phyloP scores from a whole-genome alignment of 2,329 filamentous ascomycete species.

The Venturia asperata region DNA sequence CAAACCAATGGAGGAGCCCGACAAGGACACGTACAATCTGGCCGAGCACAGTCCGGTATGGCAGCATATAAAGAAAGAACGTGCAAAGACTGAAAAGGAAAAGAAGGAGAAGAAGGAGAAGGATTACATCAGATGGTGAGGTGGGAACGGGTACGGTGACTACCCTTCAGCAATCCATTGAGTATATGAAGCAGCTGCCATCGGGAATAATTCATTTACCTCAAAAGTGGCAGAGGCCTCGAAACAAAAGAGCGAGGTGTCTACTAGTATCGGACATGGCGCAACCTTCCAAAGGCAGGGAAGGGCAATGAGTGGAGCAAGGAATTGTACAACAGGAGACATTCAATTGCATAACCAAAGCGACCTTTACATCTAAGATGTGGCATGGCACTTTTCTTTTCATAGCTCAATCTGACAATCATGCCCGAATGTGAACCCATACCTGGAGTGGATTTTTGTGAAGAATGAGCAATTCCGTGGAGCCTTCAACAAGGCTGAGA shows the following conservation, averaged over 20 bases:
- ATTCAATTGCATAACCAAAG: neutral
- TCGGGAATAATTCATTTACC: neutral
- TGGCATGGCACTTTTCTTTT: too few relatives aligned
- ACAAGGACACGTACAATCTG: constrained; percentile 7
- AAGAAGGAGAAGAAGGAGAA: constrained; percentile 5
- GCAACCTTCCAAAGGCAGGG: neutral
- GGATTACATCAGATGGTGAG: constrained; percentile 7
- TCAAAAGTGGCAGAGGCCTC: neutral
- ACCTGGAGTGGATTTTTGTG: too few relatives aligned
- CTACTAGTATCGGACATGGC: neutral
- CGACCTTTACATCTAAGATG: neutral
- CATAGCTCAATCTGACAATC: too few relatives aligned
- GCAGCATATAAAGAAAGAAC: constrained; percentile 12
- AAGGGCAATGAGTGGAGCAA: neutral
- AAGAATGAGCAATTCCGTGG: too few relatives aligned
- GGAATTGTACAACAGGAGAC: neutral
- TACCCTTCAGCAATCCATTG: too few relatives aligned
- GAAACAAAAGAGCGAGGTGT: neutral
- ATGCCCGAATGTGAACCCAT: too few relatives aligned
- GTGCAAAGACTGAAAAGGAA: neutral
- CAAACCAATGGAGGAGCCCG: neutral
- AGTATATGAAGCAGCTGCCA: too few relatives aligned
- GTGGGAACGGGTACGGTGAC: neutral
- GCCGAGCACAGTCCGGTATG: constrained; percentile 13
- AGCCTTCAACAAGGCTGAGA: too few relatives aligned